A percentile compares a stretch with the other conserved stretches of the same genome.
phyloP scores from a whole-genome alignment of 441 rosid genomes.

The Pelargonium myrrhifolium region DNA sequence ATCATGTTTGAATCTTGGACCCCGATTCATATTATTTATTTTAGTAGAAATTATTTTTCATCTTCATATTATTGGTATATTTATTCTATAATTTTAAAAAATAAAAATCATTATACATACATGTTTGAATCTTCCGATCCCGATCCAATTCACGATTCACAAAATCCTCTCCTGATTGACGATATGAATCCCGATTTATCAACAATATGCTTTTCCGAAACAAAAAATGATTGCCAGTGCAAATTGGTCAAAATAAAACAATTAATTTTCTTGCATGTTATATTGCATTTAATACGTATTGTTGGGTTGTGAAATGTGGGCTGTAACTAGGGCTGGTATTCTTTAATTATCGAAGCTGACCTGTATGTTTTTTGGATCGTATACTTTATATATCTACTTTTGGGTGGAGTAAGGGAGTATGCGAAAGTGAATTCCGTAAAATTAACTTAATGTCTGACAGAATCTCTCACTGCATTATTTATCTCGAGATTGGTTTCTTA shows the following conservation, averaged over 20 bases:
- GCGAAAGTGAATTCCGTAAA: background rate
- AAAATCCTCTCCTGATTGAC: too few relatives aligned
- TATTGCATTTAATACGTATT: background rate
- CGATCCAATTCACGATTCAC: too few relatives aligned
- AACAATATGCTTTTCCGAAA: too few relatives aligned
- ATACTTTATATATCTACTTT: background rate
- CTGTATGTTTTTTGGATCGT: background rate
- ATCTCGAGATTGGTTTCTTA: conserved; percentile 12
- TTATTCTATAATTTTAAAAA: too few relatives aligned
- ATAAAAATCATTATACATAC: too few relatives aligned
- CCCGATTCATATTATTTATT: too few relatives aligned
- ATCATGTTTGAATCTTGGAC: too few relatives aligned
- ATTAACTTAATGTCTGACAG: background rate
- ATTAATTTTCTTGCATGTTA: background rate
- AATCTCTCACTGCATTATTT: background rate
- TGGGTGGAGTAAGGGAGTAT: background rate
- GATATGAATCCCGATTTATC: background rate
- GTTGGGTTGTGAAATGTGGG: background rate
- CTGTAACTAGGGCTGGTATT: background rate
- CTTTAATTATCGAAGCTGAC: background rate
- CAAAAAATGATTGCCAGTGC: background rate
- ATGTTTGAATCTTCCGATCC: too few relatives aligned
- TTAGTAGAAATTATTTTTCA: too few relatives aligned
- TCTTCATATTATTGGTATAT: too few relatives aligned
- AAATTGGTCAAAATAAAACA: background rate